Percentiles rank a stretch among this genome's conserved stretches.
Conservation (phyloP, 192 early-diverging fungal genomes). For the Coemansia umbellata region DNA sequence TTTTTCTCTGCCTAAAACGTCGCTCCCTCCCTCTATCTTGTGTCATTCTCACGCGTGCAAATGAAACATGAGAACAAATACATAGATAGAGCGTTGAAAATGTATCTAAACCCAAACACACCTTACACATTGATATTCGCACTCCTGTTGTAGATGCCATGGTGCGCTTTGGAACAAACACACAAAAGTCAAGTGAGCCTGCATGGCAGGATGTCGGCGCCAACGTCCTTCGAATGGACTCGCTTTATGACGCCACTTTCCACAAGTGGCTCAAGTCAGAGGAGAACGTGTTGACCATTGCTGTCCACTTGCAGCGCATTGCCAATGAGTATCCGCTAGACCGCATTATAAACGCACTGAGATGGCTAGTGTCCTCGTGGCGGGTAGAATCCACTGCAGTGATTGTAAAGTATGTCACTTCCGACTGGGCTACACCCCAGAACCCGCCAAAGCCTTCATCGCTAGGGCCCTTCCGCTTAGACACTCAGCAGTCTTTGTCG, state of each 20-base stretch:
- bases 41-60: slow-evolving; percentile 19
- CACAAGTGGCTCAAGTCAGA: slow-evolving; percentile 72
- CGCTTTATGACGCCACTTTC: slow-evolving; percentile 72
- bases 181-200: slow-evolving; percentile 47
- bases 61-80: slow-evolving; percentile 19
- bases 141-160: slow-evolving; percentile 35
- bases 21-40: slow-evolving; percentile 3
- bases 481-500: slow-evolving; percentile 20
- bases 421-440: slow-evolving; percentile 59
- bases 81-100: background rate
- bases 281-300: slow-evolving; percentile 68
- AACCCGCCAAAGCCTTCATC: slow-evolving; percentile 36
- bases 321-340: slow-evolving; percentile 70
- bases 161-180: slow-evolving; percentile 53
- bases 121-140: background rate
- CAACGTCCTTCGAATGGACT: slow-evolving; percentile 72
- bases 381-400: slow-evolving; percentile 65
- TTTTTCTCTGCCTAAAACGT: background rate
- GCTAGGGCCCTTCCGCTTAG: slow-evolving; percentile 22
- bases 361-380: slow-evolving; percentile 73
- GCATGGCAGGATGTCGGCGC: slow-evolving; percentile 69
- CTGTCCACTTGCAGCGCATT: slow-evolving; percentile 68
- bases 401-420: slow-evolving; percentile 65
- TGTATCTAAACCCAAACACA: background rate
- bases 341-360: slow-evolving; percentile 70